Evolutionary conservation across 1,139 yeast species (phyloP).

Genomic region (Suhomyces atakaporum): DNA sequence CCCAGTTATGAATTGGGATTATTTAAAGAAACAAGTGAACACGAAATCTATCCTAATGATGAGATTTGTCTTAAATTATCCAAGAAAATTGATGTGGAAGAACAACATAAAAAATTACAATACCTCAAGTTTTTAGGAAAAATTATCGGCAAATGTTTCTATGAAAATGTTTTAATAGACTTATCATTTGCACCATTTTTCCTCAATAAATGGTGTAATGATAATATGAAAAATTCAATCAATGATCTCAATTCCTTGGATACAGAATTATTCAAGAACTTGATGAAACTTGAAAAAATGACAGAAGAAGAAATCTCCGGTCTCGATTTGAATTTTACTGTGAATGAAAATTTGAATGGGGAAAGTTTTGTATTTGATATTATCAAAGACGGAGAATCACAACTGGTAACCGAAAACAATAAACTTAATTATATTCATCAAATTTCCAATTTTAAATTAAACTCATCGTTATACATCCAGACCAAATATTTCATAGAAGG

Average conservation of each 20-base stretch:
- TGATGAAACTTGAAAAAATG: constrained; percentile 64
- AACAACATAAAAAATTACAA: constrained; percentile 35
- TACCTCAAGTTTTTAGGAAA: constrained; percentile 70
- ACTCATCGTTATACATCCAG: constrained; percentile 60
- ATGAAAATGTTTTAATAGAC: constrained; percentile 79
- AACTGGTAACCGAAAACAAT: constrained; percentile 60
- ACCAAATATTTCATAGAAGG: constrained; percentile 71
- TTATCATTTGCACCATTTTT: constrained; percentile 87
- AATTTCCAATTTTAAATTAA: constrained; percentile 77
- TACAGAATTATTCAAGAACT: constrained; percentile 60
- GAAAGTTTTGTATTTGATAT: constrained; percentile 53
- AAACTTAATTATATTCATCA: constrained; percentile 75
- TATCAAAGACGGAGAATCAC: constrained; percentile 57
- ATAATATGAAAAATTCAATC: constrained; percentile 54
- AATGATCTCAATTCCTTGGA: constrained; percentile 81
- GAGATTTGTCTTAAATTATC: constrained; percentile 42
- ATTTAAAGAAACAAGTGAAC: constrained; percentile 50
- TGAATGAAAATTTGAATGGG: constrained; percentile 48
- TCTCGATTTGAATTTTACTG: constrained; percentile 67
- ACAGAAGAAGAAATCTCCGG: constrained; percentile 55
- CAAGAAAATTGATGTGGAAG: constrained; percentile 28
- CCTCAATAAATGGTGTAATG: constrained; percentile 64
- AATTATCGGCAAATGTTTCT: constrained; percentile 87
- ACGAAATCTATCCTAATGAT: constrained; percentile 77
- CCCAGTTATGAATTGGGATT: constrained; percentile 41